These are phyloP conservation scores for Monosporozyma servazzii DNA, from an alignment of 805 yeast species.

Conservation along the genomic window DNA sequence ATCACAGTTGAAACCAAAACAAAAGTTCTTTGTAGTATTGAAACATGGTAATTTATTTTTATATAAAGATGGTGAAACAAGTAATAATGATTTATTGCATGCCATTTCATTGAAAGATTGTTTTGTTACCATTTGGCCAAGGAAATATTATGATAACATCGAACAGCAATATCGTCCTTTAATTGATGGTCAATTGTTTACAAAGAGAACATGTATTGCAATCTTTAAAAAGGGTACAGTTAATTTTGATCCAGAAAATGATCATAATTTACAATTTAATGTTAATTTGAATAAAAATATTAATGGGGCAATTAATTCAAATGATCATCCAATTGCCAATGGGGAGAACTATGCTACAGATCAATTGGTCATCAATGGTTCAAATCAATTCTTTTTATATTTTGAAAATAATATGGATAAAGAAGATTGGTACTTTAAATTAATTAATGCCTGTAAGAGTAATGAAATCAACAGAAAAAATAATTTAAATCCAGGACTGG, in stretches of 20 bases:
- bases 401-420: conserved; percentile 72
- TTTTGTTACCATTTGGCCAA: conserved; percentile 80
- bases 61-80: conserved; percentile 51
- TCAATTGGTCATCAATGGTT: conserved; percentile 1
- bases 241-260: neutral
- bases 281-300: conserved; percentile 1
- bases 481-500: conserved; percentile 44
- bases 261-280: neutral
- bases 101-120: conserved; percentile 68
- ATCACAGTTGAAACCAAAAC: conserved; percentile 35
- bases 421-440: conserved; percentile 87
- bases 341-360: neutral
- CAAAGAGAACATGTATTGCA: conserved; percentile 72
- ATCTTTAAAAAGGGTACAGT: conserved; percentile 40
- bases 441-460: conserved; percentile 63
- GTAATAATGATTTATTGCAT: conserved; percentile 46
- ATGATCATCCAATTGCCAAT: neutral
- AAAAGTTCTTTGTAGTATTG: conserved; percentile 58
- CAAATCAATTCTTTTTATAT: conserved; percentile 49
- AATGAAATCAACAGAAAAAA: conserved; percentile 15
- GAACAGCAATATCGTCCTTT: conserved; percentile 7
- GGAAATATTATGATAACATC: conserved; percentile 34
- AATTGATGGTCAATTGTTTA: conserved; percentile 67
- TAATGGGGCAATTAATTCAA: neutral
- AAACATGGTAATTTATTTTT: conserved; percentile 84